Base-by-base conservation (phyloP, 83 land plant species). In the Thuja plicata region DNA sequence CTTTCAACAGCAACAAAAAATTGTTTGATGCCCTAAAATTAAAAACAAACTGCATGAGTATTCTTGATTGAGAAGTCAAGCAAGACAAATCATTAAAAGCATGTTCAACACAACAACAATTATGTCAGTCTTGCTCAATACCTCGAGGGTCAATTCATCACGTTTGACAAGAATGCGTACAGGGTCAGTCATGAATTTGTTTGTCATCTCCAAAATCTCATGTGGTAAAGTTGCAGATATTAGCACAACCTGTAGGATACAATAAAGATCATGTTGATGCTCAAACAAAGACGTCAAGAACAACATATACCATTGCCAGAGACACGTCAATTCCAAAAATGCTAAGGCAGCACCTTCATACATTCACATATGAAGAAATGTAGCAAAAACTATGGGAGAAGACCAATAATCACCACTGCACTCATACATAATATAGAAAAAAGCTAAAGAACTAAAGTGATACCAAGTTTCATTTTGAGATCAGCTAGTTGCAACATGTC, bases 71-170 rank as follows among this genome's bases (percentile, higher is more conserved):
- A 74, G 38, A 34, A 34, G 38, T 16, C 40, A 85, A 3, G 17
- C 62, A 85, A 83, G 46, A 19, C 30, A 43, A 17, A 15, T 6
- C 1, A 17, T 1, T 48, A 15, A 38, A 13, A 50, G 41, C n/a
- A 70, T 17, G 24, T 52, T 38, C 15, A 77, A 86, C 55, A 46
- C n/a, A 32, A 46, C 34, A 83, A 27, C 30, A 85, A 86, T 70
- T 0, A 52, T 48, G 0, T 15, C 74, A 80, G 40, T 4, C 45
- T 55, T 4, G 17, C 45, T 27, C 80, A 86, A 86, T 40, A 98
- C 99, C 99, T 98, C 99, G 66, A 98, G 89, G 2, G 99, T 98
- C 96, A 98, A 93, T 88, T 98, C 99, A 97, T 98, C 99, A 96
- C 99, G 99, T 90, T 98, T 98, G 60, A 98, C 99, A 87, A 98